Evolutionary conservation across 2,329 filamentous ascomycete genomes (phyloP), one percentile per base, ranked within the genome.

Genomic region (Delphinella strobiligena): DNA sequence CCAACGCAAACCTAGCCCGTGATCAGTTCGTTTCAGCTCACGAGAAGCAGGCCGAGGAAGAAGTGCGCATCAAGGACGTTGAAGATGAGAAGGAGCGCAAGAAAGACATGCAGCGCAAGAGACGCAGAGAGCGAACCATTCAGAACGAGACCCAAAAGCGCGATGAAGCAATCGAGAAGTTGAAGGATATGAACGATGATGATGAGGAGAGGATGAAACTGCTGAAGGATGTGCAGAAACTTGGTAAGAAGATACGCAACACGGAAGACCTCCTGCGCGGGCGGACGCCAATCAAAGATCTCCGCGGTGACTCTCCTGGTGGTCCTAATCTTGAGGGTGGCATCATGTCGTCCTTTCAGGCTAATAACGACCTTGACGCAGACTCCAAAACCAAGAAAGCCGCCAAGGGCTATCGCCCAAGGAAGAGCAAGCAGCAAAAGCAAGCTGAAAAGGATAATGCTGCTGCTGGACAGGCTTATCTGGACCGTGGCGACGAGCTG

Each of bases 81-180:
- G 82, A 82, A 45, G 87, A 89, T 45, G 91, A 98, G 61, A 98
- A 98, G 65, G 91, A 98, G 63, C 85, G 91, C 48, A 98, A 98
- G 69, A 98, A 98, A 67, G 91, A 98, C 56, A 96, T 98, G 86
- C 91, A 98, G 60, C 82, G 91, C 47, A 98, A 96, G 67, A 78
- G 91, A 44, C 80, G 91, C 32, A 82, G 91, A 14, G 89, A 96
- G 59, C 95, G 95, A 70, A 87, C 87, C 3, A 82, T 93, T 44
- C 89, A 87, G 5, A 82, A 93, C 51, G 89, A 95, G 52, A 69
- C 71, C 56, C 80, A 87, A 56, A 91, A 93, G 64, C 83, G 91
- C 47, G 76, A 82, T 3, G 75, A 81, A 49, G 84, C 86, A 3
- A 69, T 93, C 33, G 78, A 81, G 46, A 81, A 81, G 48, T 85